Conservation (phyloP, 805 yeast genomes). For the Candida insectalens region DNA sequence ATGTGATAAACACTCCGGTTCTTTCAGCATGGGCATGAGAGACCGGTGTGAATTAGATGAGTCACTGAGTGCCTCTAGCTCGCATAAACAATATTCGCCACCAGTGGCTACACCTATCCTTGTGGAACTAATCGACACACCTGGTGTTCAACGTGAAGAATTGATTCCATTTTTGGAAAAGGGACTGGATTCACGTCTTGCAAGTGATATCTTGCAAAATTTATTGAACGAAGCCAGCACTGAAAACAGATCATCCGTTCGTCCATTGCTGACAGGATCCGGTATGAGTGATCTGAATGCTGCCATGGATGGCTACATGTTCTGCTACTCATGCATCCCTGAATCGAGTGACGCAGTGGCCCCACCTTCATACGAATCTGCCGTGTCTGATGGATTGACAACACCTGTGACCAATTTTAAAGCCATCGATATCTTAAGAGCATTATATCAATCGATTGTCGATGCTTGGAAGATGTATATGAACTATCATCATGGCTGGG, state of each 20-base stretch:
- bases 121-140: conserved; percentile 66
- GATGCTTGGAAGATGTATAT: conserved; percentile 71
- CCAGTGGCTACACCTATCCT: conserved; percentile 52
- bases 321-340: conserved; percentile 65
- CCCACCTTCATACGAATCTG: conserved; percentile 10
- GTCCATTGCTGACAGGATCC: conserved; percentile 63
- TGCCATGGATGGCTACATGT: conserved; percentile 61
- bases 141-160: conserved; percentile 55
- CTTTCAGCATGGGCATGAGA: conserved; percentile 7
- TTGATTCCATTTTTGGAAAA: conserved; percentile 72
- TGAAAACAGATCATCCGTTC: conserved; percentile 30
- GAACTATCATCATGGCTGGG: conserved; percentile 46
- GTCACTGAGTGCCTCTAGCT: conserved; percentile 7
- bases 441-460: conserved; percentile 45
- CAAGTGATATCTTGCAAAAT: conserved; percentile 47
- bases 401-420: conserved; percentile 1
- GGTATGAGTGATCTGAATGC: conserved; percentile 76
- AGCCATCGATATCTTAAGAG: conserved; percentile 28
- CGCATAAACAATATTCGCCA: conserved; percentile 25
- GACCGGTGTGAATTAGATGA: conserved; percentile 11
- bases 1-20: not conserved
- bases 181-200: conserved; percentile 53
- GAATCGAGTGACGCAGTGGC: conserved; percentile 25
- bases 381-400: not conserved
- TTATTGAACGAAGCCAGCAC: conserved; percentile 21